Conservation (phyloP, 208 protist genomes). For the Trichomonas vaginalis region DNA sequence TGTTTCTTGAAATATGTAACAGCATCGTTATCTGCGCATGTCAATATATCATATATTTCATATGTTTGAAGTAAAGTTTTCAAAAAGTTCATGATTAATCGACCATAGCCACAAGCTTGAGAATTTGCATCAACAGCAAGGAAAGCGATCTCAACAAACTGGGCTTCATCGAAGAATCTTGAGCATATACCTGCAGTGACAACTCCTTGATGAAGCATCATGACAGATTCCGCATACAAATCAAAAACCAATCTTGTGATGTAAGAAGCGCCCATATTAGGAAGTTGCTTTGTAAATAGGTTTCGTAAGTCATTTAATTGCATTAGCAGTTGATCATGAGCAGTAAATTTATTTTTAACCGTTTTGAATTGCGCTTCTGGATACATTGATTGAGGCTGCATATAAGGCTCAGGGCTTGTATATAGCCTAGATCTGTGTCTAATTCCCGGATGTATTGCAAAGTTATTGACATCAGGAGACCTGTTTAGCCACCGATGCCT, state of each 20-base stretch:
- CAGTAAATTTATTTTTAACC: not conserved
- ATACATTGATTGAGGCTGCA: not conserved
- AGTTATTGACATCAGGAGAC: not conserved
- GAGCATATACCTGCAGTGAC: slow-evolving; percentile 61
- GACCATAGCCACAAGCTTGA: slow-evolving; percentile 54
- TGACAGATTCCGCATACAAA: not conserved
- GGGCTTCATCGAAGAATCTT: slow-evolving; percentile 44
- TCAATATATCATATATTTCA: slow-evolving; percentile 52
- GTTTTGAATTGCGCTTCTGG: not conserved
- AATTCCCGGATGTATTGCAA: not conserved
- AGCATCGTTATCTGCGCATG: slow-evolving; percentile 67
- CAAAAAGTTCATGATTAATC: slow-evolving; percentile 51
- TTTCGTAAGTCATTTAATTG: slow-evolving; percentile 52
- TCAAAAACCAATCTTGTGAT: slow-evolving; percentile 58
- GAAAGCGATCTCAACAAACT: slow-evolving; percentile 64
- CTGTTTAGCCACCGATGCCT: not conserved
- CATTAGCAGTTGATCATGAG: slow-evolving; percentile 23
- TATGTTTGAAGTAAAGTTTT: slow-evolving; percentile 44
- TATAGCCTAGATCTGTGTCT: not conserved
- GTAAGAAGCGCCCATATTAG: slow-evolving; percentile 63
- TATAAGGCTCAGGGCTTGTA: not conserved
- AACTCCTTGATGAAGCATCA: slow-evolving; percentile 18
- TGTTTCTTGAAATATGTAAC: slow-evolving; percentile 70
- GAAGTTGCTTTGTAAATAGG: slow-evolving; percentile 58
- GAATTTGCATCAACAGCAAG: slow-evolving; percentile 50